Percentiles rank a stretch among this genome's conserved stretches.
Conservation (phyloP, 2,329 filamentous ascomycete species). For the Sporothrix curviconia region DNA sequence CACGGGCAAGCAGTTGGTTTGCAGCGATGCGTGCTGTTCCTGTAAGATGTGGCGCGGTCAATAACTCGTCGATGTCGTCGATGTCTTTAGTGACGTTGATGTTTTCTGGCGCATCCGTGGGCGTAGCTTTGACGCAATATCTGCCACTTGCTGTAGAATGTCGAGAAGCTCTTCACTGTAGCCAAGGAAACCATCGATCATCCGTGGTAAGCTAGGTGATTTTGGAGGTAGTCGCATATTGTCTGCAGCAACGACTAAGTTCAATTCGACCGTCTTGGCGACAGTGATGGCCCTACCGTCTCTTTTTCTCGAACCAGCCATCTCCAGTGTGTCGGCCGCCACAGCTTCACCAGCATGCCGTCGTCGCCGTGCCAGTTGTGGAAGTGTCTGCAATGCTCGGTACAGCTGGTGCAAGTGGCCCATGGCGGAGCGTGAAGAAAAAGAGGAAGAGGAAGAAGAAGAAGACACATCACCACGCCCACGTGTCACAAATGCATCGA, state of each 20-base stretch:
- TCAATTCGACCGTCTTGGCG: not conserved
- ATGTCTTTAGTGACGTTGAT: not conserved
- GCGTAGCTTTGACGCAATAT: not conserved
- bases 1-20: not conserved
- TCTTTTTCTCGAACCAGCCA: not conserved
- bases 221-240: not conserved
- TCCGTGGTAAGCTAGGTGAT: not conserved
- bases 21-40: not conserved
- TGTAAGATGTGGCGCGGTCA: not conserved
- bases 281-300: not conserved
- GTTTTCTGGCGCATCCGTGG: not conserved
- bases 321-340: not conserved
- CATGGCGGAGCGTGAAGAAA: conserved; percentile 6
- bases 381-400: conserved; percentile 11
- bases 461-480: not conserved
- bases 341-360: not conserved
- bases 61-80: not conserved
- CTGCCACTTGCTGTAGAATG: conserved; percentile 14
- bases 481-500: conserved; percentile 4
- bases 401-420: conserved; percentile 14
- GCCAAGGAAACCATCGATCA: conserved; percentile 17
- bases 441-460: not conserved
- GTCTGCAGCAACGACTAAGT: not conserved
- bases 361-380: not conserved
- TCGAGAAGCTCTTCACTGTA: conserved; percentile 14